Conservation (phyloP, 139 green algal species). For the Zygnema circumcarinatum region DNA sequence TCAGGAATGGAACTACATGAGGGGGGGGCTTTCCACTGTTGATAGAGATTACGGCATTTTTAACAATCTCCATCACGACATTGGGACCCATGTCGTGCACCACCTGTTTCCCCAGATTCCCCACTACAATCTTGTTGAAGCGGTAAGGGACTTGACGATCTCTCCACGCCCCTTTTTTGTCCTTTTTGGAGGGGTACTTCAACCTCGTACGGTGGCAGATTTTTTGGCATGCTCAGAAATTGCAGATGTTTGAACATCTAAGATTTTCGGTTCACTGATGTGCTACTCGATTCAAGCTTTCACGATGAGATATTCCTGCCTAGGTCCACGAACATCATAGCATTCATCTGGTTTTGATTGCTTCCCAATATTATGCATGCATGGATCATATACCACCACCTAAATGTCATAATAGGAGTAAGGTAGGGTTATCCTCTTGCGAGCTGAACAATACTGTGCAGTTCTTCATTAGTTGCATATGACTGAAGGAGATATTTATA, state of each 20-base stretch:
- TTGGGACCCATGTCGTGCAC: conserved; percentile 94
- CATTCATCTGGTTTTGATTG: too few species aligned
- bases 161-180: not conserved
- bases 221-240: conserved; percentile 5
- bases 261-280: too few species aligned
- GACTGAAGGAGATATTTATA: too few species aligned
- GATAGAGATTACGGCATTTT: conserved; percentile 94
- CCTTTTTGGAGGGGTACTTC: not conserved
- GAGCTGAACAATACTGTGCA: too few species aligned
- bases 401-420: too few species aligned
- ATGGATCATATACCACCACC: too few species aligned
- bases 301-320: too few species aligned
- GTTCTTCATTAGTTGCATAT: too few species aligned
- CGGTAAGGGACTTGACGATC: conserved; percentile 47
- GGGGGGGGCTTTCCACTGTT: conserved; percentile 88
- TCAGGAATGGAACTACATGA: conserved; percentile 92
- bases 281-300: too few species aligned
- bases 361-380: too few species aligned
- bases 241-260: not conserved
- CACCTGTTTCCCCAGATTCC: conserved; percentile 95
- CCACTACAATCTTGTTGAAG: conserved; percentile 91
- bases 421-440: too few species aligned
- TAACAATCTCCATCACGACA: conserved; percentile 97
- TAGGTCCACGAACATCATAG: too few species aligned
- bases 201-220: not conserved